Base-by-base conservation (phyloP, 176 grass and related monocot species). In the Juncus effusus region DNA sequence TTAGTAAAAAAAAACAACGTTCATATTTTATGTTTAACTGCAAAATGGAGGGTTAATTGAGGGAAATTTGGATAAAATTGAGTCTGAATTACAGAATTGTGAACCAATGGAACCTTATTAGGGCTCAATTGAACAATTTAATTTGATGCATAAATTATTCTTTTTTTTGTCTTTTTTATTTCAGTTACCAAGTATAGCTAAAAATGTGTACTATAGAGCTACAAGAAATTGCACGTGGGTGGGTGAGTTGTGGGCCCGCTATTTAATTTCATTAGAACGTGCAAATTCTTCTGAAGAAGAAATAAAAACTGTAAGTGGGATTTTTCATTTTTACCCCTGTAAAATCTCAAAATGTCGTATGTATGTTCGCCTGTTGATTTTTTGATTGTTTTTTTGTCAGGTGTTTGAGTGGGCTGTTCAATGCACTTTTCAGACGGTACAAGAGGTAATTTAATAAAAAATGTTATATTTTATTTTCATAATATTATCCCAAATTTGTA, bases 161-260 rank as follows among this genome's bases (percentile, higher is more conserved):
- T 74, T 56, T 16, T 63, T 80, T 62, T 54, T 40, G 2, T 47
- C 9, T 16, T 62, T 68, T 85, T 38, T 75, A 40, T 82, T 64
- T 38, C 64, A 99, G 88, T 88, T 99, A 39, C 85, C 88, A 73
- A 69, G 77, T 65, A 38, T 93, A 75, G 38, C 89, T 2, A 99
- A 74, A 79, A 89, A 54, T 76, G 85, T 89, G 13, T 93, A 99
- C 62, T 77, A 78, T 35, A 99, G 87, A 82, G 94, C 85, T 5
- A 93, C 88, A n/a, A 84, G 80, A 75, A 99, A 99, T 41, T 99
- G 94, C 64, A 81, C 83, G n/a, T 99, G 94, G 94, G 74, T 99
- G 76, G 64, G 82, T 74, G 94, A 93, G 19, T 64, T 99, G 14
- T 99, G 94, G 88, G 73, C 82, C n/a, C 80, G 13, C 38, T 84